Evolutionary conservation across 768 basidiomycete genomes (phyloP).

Genomic region (Pulveroboletus frians): DNA sequence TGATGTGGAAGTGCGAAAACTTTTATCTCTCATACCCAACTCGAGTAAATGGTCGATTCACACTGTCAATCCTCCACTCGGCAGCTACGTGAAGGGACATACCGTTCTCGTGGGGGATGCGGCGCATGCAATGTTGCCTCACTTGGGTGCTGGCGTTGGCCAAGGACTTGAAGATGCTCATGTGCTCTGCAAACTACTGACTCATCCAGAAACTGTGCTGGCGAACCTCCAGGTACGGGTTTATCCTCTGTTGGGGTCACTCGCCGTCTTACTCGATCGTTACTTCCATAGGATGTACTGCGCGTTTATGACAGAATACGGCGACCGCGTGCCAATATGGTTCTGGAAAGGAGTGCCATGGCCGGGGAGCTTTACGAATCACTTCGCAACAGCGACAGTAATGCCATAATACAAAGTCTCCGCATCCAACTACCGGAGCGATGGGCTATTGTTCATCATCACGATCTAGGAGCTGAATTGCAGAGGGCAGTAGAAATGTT

Average conservation of each 20-base stretch:
- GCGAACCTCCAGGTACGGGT: constrained; percentile 38
- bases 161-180: constrained; percentile 57
- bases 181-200: constrained; percentile 42
- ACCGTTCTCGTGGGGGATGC: constrained; percentile 53
- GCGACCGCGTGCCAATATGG: constrained; percentile 45
- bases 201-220: constrained; percentile 36
- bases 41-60: constrained; percentile 53
- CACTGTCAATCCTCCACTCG: constrained; percentile 40
- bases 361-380: constrained; percentile 40
- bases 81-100: constrained; percentile 39
- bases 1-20: constrained; percentile 39
- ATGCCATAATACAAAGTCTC: constrained; percentile 26
- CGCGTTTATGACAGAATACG: constrained; percentile 42
- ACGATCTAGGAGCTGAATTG: constrained; percentile 42
- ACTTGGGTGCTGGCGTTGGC: constrained; percentile 54
- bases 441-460: constrained; percentile 47
- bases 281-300: constrained; percentile 37
- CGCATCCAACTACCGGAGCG: constrained; percentile 33
- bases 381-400: constrained; percentile 30
- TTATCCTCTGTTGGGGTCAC: neutral
- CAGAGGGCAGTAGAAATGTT: constrained; percentile 25
- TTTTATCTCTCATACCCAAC: constrained; percentile 40
- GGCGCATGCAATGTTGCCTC: constrained; percentile 56
- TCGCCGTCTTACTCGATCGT: neutral
- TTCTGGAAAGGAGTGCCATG: constrained; percentile 37